A percentile compares a stretch with the other conserved stretches of the same genome.
These are phyloP conservation scores for Rhynchospora tenuis DNA, from an alignment of 176 grass and related monocot genomes.

Conservation along the genomic window DNA sequence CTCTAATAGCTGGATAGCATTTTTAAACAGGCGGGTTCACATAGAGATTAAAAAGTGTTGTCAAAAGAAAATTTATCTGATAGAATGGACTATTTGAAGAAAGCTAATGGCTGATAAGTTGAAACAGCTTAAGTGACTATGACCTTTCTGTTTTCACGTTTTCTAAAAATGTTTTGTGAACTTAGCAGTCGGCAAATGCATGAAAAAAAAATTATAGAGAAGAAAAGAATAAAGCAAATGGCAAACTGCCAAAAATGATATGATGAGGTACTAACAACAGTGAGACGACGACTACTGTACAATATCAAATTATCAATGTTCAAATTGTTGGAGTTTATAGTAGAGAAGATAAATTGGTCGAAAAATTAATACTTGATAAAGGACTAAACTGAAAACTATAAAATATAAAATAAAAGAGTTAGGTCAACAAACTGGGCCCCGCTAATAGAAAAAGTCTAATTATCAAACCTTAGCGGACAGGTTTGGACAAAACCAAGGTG, in stretches of 20 bases:
- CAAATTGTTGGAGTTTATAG: background rate
- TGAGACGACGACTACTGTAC: background rate
- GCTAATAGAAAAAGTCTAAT: background rate
- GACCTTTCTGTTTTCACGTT: background rate
- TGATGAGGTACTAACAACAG: background rate
- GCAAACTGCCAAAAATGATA: background rate
- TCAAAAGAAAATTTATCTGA: background rate
- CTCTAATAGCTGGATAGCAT: background rate
- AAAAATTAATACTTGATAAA: background rate
- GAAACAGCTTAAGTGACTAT: background rate
- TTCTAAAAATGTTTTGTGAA: background rate
- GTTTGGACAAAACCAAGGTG: background rate
- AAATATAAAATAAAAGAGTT: background rate
- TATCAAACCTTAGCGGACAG: background rate
- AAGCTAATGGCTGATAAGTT: background rate
- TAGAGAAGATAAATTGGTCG: background rate
- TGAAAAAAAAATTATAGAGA: background rate
- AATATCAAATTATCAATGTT: background rate
- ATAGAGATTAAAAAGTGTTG: background rate
- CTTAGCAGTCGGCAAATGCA: background rate
- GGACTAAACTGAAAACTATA: background rate
- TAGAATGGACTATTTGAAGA: background rate
- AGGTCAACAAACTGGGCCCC: conserved; percentile 23
- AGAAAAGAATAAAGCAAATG: background rate
- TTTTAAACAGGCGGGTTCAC: background rate